Base-by-base conservation (phyloP, 305 asterid genomes). In the Fraxinus greggii region DNA sequence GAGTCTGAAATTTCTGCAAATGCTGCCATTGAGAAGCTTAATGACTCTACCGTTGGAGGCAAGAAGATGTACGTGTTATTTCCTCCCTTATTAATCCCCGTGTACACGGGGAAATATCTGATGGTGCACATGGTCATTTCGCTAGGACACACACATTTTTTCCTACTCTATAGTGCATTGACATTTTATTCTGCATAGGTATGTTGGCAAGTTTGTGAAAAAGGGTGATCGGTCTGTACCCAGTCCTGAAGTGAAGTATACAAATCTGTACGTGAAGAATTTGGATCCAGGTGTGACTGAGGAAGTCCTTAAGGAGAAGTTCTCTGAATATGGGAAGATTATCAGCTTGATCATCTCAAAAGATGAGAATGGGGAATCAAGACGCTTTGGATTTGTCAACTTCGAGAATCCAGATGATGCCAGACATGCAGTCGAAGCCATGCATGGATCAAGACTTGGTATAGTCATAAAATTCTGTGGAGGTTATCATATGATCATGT, bases 331-430 rank as follows among this genome's bases (percentile, higher is more conserved):
- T 79, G 99, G 98, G 79, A 88, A 88, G 79, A 89, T 92, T 78
- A 80, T 80, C 80, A 95, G 98, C 89, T 84, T 92, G 87, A 91
- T 81, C 83, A 85, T 95, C 74, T 74, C 93, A 70, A 93, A 88
- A 85, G 98, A 92, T 85, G 97, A 87, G 74, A 90, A 84, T 76
- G 95, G 94, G 78, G 88, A 86, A 80, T 92, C 98, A 26, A 95
- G 85, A 86, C 97, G 99, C 59, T 95, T 95, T 91, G 99, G 98
- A 75, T 94, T 93, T 86, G 94, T 94, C 84, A 92, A 94, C 90
- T 95, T 93, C 77, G 95, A 94, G 79, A 90, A 86, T 59, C 93
- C 97, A 15, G 93, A 91, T 79, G 95, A 92, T 75, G 99, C 99
- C 76, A 92, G 85, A 86, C 81, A 76, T 76, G 99, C 98, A 72